Evolutionary conservation across 2,329 filamentous ascomycete genomes (phyloP).

Genomic region (Fusarium sp.): DNA sequence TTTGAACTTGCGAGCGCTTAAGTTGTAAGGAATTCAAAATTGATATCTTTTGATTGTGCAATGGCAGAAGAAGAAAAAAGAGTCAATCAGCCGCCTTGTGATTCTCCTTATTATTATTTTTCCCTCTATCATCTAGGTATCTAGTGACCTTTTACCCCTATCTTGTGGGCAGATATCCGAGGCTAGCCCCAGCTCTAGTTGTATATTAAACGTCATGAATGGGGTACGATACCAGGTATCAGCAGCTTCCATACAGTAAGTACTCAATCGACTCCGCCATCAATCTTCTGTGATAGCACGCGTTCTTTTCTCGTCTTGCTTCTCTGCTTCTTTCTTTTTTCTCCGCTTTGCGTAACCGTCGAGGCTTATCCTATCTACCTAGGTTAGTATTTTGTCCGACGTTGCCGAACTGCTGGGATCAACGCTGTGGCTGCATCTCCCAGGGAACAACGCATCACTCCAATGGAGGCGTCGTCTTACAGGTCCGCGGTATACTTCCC

Average conservation of each 20-base stretch:
- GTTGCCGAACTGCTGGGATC: constrained; percentile 17
- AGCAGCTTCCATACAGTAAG: not conserved
- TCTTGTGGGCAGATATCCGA: not conserved
- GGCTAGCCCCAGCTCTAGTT: not conserved
- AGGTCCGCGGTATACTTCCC: not conserved
- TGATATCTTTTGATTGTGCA: not conserved
- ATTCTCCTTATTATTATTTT: not conserved
- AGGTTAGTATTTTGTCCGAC: constrained; percentile 4
- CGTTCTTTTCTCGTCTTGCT: not conserved
- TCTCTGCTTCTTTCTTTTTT: not conserved
- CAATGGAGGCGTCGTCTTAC: not conserved
- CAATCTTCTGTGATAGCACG: not conserved
- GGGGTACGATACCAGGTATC: not conserved
- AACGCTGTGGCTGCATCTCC: not conserved
- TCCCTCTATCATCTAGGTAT: not conserved
- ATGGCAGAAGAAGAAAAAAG: not conserved
- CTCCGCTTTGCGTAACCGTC: not conserved
- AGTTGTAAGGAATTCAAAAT: not conserved
- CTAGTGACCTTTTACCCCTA: not conserved
- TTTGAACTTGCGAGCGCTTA: constrained; percentile 12
- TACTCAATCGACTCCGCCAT: constrained; percentile 11
- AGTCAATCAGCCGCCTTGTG: not conserved
- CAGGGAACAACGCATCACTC: not conserved
- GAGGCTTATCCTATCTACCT: not conserved
- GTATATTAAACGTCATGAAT: constrained; percentile 1